Conservation (phyloP, 2,329 filamentous ascomycete species). For the Didymella segeticola region DNA sequence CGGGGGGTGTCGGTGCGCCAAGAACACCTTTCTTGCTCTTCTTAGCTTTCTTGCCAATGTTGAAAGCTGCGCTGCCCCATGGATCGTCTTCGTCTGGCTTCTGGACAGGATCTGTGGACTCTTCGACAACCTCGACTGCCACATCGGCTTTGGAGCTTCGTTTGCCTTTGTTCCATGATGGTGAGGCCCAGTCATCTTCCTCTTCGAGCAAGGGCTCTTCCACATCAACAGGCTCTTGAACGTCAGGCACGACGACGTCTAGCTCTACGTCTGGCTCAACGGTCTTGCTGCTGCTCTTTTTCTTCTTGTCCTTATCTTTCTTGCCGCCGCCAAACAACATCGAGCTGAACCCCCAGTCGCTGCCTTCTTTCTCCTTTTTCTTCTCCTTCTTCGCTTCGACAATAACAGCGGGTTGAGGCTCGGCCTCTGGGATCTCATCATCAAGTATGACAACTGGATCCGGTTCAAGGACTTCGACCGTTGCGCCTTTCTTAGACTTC, state of each 20-base stretch:
- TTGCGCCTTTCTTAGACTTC: conserved; percentile 44
- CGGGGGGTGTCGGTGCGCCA: conserved; percentile 56
- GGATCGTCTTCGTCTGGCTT: conserved; percentile 53
- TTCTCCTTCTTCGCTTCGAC: conserved; percentile 35
- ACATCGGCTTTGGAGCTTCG: conserved; percentile 50
- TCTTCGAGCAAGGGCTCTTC: conserved; percentile 59
- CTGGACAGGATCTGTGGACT: conserved; percentile 50
- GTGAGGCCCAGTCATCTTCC: conserved; percentile 64
- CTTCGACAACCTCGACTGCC: conserved; percentile 49
- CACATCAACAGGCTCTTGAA: conserved; percentile 56
- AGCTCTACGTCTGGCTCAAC: conserved; percentile 35
- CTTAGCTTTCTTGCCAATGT: conserved; percentile 61
- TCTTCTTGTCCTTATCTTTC: conserved; percentile 51
- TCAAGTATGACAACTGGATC: conserved; percentile 11
- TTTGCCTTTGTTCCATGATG: conserved; percentile 61
- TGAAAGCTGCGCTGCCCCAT: conserved; percentile 47
- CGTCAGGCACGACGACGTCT: conserved; percentile 33
- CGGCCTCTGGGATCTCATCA: conserved; percentile 38
- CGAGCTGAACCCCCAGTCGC: conserved; percentile 46
- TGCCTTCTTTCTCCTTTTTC: conserved; percentile 41
- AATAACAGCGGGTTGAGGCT: conserved; percentile 31
- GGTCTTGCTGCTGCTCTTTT: conserved; percentile 51
- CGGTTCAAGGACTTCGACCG: conserved; percentile 44
- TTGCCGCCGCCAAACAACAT: conserved; percentile 52
- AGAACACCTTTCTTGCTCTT: conserved; percentile 62